Conservation (phyloP, 345 rosid species). For the Arabis alpina region DNA sequence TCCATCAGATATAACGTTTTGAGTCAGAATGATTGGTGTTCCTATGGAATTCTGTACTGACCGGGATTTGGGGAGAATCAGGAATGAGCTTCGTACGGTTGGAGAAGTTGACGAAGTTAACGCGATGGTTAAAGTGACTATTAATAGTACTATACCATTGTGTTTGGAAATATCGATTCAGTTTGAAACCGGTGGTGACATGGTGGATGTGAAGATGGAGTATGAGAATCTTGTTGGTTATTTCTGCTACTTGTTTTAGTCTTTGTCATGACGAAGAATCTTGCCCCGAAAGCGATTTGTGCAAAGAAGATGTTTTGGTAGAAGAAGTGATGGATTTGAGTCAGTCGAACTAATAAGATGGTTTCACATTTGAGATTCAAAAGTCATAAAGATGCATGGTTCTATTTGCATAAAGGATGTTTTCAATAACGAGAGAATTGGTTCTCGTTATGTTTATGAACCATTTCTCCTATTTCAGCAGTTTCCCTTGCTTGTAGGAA, state of each 20-base stretch:
- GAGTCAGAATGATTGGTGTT: neutral
- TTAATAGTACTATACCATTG: constrained; percentile 1
- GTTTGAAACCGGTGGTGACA: neutral
- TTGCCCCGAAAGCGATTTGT: neutral
- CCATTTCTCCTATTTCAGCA: no score
- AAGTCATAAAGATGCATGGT: neutral
- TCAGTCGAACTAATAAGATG: neutral
- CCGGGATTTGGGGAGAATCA: neutral
- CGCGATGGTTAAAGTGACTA: constrained; percentile 3
- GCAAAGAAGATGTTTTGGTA: neutral
- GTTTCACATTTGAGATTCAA: constrained; percentile 2
- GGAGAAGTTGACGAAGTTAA: constrained; percentile 5
- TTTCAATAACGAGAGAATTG: no score
- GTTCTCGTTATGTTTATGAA: no score
- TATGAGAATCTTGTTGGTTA: neutral
- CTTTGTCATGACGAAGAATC: neutral
- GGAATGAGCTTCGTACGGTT: neutral
- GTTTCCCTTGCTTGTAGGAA: no score
- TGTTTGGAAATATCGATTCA: neutral
- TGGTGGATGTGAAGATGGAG: constrained; percentile 6
- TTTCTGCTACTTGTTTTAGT: constrained; percentile 11
- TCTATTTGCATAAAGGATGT: no score
- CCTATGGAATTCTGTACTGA: neutral
- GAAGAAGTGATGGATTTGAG: neutral
- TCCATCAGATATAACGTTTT: neutral